phyloP scores from a whole-genome alignment of 108 stramenopile species.

The Pelagomonas calceolata region DNA sequence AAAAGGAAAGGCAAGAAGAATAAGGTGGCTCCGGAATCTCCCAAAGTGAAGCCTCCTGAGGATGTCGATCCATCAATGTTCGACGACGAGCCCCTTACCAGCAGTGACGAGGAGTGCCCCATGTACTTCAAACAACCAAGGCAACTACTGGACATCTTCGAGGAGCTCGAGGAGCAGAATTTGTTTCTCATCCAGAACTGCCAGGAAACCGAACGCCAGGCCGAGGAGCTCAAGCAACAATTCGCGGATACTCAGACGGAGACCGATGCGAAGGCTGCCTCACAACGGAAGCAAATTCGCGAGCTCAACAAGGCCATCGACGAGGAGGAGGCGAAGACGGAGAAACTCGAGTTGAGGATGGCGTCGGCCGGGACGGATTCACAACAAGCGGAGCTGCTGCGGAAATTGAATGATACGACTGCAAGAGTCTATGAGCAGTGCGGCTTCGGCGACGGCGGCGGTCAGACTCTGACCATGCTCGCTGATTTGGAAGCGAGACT shows the following conservation, averaged over 20 bases:
- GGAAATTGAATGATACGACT: slow-evolving; percentile 35
- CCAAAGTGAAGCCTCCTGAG: no score
- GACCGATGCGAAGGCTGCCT: slow-evolving; percentile 36
- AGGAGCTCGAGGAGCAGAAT: slow-evolving; percentile 47
- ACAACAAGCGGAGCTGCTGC: slow-evolving; percentile 40
- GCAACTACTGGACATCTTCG: slow-evolving; percentile 51
- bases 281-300: slow-evolving; percentile 18
- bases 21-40: no score
- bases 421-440: slow-evolving; percentile 40
- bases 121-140: slow-evolving; percentile 52
- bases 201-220: slow-evolving; percentile 50
- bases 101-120: slow-evolving; percentile 46
- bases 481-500: slow-evolving; percentile 42
- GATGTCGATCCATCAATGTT: no score
- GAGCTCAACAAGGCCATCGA: slow-evolving; percentile 26
- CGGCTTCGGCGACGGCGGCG: slow-evolving; percentile 38
- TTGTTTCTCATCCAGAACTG: slow-evolving; percentile 54
- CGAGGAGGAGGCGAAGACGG: slow-evolving; percentile 33
- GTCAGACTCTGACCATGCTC: slow-evolving; percentile 41
- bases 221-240: slow-evolving; percentile 47
- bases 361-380: slow-evolving; percentile 28
- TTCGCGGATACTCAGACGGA: slow-evolving; percentile 25
- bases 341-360: slow-evolving; percentile 28
- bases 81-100: slow-evolving; percentile 38
- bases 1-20: no score